These are phyloP conservation scores for Ophidiomyces ophidiicola DNA, from an alignment of 2,329 filamentous ascomycete genomes.

Conservation along the genomic window DNA sequence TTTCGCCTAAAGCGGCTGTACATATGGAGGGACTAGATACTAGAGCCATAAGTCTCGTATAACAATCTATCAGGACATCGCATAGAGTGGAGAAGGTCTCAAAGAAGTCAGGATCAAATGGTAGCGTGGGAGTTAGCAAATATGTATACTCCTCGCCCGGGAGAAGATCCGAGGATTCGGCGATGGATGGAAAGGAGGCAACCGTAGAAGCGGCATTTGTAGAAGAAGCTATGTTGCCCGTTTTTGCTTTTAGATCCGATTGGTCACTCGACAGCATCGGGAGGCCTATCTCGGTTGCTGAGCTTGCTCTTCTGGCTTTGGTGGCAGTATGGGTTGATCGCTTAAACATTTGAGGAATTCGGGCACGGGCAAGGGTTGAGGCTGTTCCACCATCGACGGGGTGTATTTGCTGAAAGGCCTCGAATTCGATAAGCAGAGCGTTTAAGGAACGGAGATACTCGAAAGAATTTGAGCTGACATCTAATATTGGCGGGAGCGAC, in stretches of 20 bases:
- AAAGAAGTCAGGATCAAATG: conserved; percentile 94
- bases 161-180: conserved; percentile 49
- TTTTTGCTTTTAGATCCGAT: conserved; percentile 37
- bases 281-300: conserved; percentile 48
- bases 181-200: conserved; percentile 32
- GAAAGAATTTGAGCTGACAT: conserved; percentile 65
- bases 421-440: conserved; percentile 77
- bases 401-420: conserved; percentile 81
- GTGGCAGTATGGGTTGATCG: conserved; percentile 45
- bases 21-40: conserved; percentile 65
- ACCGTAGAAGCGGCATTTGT: conserved; percentile 28
- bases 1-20: conserved; percentile 57
- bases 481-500: conserved; percentile 77
- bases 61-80: conserved; percentile 88
- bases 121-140: conserved; percentile 78
- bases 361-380: conserved; percentile 60
- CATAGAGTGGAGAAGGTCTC: conserved; percentile 93
- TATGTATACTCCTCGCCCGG: conserved; percentile 80
- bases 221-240: conserved; percentile 29
- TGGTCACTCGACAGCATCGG: conserved; percentile 40
- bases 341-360: conserved; percentile 75
- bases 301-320: conserved; percentile 48
- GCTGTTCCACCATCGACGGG: conserved; percentile 59
- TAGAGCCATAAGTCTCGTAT: conserved; percentile 63
- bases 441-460: conserved; percentile 85